Conservation (phyloP, 176 grass and related monocot genomes). For the Musa troglodytarum region DNA sequence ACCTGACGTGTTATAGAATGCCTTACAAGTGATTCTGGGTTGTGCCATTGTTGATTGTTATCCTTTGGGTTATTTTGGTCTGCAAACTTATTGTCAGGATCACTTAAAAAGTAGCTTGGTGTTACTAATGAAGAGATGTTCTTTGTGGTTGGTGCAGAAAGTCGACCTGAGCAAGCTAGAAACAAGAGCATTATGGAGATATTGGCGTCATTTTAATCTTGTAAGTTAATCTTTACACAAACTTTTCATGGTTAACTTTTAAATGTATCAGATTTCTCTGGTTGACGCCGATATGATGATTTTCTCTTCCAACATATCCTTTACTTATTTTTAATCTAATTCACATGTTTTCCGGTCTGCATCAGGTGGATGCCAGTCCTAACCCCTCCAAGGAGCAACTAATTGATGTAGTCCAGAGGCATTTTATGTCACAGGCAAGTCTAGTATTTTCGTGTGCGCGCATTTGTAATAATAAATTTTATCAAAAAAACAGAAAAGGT, state of each 20-base stretch:
- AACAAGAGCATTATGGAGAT: slow-evolving; percentile 69
- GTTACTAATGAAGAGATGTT: neutral
- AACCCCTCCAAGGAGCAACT: slow-evolving; percentile 75
- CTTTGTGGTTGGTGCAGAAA: slow-evolving; percentile 38
- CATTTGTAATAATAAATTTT: no score
- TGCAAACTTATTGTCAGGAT: no score
- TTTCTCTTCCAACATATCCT: slow-evolving; percentile 7
- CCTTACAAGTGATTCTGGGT: neutral
- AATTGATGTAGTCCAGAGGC: slow-evolving; percentile 66
- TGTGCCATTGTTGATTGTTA: neutral
- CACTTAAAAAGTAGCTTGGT: slow-evolving; percentile 8
- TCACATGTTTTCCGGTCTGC: neutral
- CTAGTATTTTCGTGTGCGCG: neutral
- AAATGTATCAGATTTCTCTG: neutral
- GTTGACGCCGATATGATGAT: neutral
- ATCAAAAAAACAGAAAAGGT: no score
- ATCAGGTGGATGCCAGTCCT: slow-evolving; percentile 47
- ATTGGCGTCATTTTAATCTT: slow-evolving; percentile 70
- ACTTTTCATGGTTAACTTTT: neutral
- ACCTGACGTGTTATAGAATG: slow-evolving; percentile 15
- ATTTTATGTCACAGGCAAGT: slow-evolving; percentile 68
- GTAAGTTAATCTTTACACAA: slow-evolving; percentile 29
- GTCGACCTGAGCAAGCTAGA: slow-evolving; percentile 81
- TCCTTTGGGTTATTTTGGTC: neutral
- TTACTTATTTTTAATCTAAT: no score